Evolutionary conservation across 371 early-diverging fungal species (phyloP), one percentile per base, ranked within the genome.

Genomic region (Apophysomyces elegans): DNA sequence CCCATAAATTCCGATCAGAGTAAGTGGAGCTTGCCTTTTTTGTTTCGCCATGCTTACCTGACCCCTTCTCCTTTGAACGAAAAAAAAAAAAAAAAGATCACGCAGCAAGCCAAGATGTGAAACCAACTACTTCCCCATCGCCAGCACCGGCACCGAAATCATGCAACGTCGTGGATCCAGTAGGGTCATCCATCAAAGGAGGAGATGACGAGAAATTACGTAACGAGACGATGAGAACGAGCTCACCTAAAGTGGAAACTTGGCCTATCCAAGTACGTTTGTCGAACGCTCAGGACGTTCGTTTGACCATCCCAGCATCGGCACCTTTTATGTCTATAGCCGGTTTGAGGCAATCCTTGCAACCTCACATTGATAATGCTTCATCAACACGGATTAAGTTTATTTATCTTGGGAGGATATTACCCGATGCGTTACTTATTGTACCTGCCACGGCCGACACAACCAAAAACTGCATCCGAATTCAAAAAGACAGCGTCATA

Each of bases 261-360:
- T 50, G 54, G 54, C 54, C 54, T 50, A 50, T 50, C 54, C 54
- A 50, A 50, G 54, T 50, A 2, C 54, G 54, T 26, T 21, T 50
- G 21, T 50, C 54, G 21, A 50, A n/a, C 21, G 54, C 54, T 21
- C 54, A 50, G 54, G 54, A 50, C 21, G 54, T 50, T 50, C 9
- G 21, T 9, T 26, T 50, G 8, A 50, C 21, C 54, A 21, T 50
- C 21, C 54, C 54, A 7, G 54, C 21, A 16, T 50, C 54, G 21
- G 54, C 35, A 11, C 54, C 54, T 21, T 50, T 50, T 21, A 18
- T 21, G 18, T 18, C 54, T 21, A 50, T 50, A 50, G n/a, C 54
- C 18, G 54, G 21, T 32, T 50, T 50, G 21, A 50, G 54, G 5
- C 54, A 50, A 11, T 9, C 21, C 9, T 21, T 50, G 21, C n/a